A percentile compares a stretch with the other conserved stretches of the same genome.
Conservation (phyloP, 2,329 filamentous ascomycete genomes). For the Cytospora leucostoma region DNA sequence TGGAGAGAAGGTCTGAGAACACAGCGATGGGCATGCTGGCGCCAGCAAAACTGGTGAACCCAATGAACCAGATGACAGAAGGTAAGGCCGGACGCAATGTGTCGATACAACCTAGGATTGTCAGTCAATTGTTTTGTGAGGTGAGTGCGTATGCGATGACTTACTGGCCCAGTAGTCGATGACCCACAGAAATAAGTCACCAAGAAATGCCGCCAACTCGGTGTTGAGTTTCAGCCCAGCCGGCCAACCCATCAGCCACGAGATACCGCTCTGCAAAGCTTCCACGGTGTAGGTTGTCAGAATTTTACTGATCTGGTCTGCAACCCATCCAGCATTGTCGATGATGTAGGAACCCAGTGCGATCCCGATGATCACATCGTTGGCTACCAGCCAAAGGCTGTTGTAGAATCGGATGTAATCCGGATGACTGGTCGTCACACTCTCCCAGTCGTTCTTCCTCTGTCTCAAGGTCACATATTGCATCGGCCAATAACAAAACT, state of each 20-base stretch:
- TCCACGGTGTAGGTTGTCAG: constrained; percentile 84
- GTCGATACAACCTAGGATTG: constrained; percentile 67
- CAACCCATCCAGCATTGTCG: constrained; percentile 86
- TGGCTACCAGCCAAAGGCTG: constrained; percentile 95
- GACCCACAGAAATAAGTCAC: constrained; percentile 95
- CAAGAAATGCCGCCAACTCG: constrained; percentile 89
- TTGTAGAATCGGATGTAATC: constrained; percentile 99
- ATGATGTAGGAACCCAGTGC: constrained; percentile 96
- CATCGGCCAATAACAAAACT: constrained; percentile 99
- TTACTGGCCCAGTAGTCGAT: constrained; percentile 95
- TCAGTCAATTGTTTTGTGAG: constrained; percentile 29
- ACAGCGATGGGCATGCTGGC: constrained; percentile 96
- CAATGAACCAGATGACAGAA: constrained; percentile 85
- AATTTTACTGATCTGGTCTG: constrained; percentile 73
- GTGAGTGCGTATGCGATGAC: constrained; percentile 34
- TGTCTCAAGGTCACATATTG: constrained; percentile 92
- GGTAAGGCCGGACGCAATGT: constrained; percentile 80
- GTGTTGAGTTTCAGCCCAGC: constrained; percentile 94
- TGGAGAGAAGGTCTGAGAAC: constrained; percentile 88
- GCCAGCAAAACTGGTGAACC: constrained; percentile 91
- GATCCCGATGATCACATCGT: constrained; percentile 98
- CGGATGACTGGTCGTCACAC: constrained; percentile 90
- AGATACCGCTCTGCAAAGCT: constrained; percentile 83
- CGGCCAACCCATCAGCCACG: constrained; percentile 94
- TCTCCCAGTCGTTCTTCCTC: constrained; percentile 90